Conservation (phyloP, 2,329 filamentous ascomycete genomes). For the Tolypocladium sp. region DNA sequence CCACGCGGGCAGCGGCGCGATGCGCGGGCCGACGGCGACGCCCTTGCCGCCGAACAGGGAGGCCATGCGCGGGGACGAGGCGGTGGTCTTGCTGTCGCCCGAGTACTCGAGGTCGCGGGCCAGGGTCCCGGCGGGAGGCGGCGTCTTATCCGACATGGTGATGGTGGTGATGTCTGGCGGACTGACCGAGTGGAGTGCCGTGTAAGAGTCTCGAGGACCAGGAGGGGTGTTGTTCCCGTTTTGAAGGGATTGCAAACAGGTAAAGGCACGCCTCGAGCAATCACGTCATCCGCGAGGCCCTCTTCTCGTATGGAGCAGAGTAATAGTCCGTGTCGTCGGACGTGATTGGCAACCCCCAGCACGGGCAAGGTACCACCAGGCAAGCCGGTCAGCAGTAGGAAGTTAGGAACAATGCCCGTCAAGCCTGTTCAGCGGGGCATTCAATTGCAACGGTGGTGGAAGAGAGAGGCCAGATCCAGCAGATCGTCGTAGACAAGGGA, state of each 20-base stretch:
- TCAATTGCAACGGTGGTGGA: not conserved
- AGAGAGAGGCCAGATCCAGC: not conserved
- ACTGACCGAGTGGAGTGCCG: not conserved
- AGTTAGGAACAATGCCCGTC: not conserved
- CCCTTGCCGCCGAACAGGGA: constrained; percentile 27
- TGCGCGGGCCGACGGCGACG: constrained; percentile 40
- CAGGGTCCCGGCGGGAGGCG: not conserved
- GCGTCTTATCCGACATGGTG: constrained; percentile 17
- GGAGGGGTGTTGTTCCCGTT: not conserved
- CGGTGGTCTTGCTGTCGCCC: constrained; percentile 3
- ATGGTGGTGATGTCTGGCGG: not conserved
- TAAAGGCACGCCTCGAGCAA: not conserved
- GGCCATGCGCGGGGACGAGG: constrained; percentile 18
- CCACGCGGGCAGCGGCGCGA: constrained; percentile 34
- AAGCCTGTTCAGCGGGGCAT: not conserved
- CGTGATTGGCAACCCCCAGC: not conserved
- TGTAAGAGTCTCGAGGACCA: not conserved
- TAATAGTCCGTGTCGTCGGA: too few relatives aligned
- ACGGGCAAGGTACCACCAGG: not conserved
- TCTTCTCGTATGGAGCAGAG: not conserved
- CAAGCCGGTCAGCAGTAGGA: not conserved
- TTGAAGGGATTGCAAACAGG: not conserved
- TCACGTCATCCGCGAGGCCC: not conserved
- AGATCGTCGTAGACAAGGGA: not conserved
- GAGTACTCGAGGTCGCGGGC: constrained; percentile 14